These are phyloP conservation scores for Penicillium samsonianum DNA, from an alignment of 495 filamentous ascomycete species.

Conservation along the genomic window DNA sequence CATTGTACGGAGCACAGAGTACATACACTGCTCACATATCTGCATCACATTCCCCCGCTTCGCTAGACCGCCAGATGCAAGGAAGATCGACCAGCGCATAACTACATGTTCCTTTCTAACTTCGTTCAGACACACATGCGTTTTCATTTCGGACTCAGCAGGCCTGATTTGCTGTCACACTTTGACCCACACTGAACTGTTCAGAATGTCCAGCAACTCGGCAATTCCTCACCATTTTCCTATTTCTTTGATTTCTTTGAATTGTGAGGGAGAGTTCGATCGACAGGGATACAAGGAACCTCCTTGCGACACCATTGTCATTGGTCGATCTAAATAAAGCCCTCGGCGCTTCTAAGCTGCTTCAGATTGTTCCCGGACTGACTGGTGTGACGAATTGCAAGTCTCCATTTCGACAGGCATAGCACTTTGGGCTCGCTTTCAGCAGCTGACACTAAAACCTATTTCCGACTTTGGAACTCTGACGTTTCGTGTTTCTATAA, in stretches of 20 bases:
- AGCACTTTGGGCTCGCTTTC: constrained; percentile 17
- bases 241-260: background rate
- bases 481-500: constrained; percentile 21
- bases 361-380: constrained; percentile 25
- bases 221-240: background rate
- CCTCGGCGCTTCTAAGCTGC: constrained; percentile 34
- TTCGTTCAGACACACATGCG: constrained; percentile 21
- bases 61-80: constrained; percentile 32
- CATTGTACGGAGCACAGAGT: background rate
- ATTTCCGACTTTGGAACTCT: constrained; percentile 17
- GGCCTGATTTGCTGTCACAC: constrained; percentile 21
- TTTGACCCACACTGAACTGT: constrained; percentile 19
- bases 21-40: constrained; percentile 13
- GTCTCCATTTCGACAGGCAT: constrained; percentile 17
- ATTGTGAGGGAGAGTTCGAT: constrained; percentile 6
- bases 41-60: constrained; percentile 14
- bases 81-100: constrained; percentile 30
- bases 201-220: background rate
- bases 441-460: constrained; percentile 20
- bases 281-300: constrained; percentile 24
- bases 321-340: constrained; percentile 31
- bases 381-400: constrained; percentile 26
- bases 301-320: constrained; percentile 22
- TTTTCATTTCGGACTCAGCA: constrained; percentile 19
- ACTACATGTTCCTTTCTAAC: constrained; percentile 6